These are phyloP conservation scores for Amaranthus tricolor DNA, from an alignment of 179 eudicot genomes.

Conservation along the genomic window DNA sequence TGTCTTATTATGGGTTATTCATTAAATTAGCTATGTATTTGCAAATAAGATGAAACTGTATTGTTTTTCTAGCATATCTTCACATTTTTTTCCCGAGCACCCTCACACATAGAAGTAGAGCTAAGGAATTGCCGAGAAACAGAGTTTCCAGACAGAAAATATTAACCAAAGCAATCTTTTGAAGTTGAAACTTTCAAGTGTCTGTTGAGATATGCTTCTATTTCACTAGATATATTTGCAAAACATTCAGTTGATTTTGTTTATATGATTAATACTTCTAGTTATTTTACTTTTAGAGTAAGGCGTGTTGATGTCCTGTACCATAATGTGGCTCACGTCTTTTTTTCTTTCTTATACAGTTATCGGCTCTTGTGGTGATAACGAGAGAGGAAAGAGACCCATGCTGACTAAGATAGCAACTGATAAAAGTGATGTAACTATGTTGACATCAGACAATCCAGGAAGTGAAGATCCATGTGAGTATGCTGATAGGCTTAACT, in stretches of 20 bases:
- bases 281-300: neutral
- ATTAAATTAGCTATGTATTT: neutral
- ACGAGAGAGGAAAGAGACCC: slow-evolving; percentile 91
- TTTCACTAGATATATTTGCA: neutral
- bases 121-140: neutral
- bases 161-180: neutral
- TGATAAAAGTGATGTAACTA: slow-evolving; percentile 90
- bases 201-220: neutral
- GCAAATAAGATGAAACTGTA: neutral
- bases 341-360: slow-evolving; percentile 40
- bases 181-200: neutral
- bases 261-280: neutral
- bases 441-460: slow-evolving; percentile 95
- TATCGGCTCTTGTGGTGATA: slow-evolving; percentile 81
- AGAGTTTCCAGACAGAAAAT: neutral
- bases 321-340: neutral
- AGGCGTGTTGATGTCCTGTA: neutral
- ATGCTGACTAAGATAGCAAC: slow-evolving; percentile 89
- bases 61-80: neutral
- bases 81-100: neutral
- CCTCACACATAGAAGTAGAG: neutral
- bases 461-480: slow-evolving; percentile 88
- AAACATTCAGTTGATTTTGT: neutral
- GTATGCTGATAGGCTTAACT: slow-evolving; percentile 37
- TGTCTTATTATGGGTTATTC: neutral